Base-by-base conservation (phyloP, 2,329 filamentous ascomycete genomes). In the Neurospora sp. region DNA sequence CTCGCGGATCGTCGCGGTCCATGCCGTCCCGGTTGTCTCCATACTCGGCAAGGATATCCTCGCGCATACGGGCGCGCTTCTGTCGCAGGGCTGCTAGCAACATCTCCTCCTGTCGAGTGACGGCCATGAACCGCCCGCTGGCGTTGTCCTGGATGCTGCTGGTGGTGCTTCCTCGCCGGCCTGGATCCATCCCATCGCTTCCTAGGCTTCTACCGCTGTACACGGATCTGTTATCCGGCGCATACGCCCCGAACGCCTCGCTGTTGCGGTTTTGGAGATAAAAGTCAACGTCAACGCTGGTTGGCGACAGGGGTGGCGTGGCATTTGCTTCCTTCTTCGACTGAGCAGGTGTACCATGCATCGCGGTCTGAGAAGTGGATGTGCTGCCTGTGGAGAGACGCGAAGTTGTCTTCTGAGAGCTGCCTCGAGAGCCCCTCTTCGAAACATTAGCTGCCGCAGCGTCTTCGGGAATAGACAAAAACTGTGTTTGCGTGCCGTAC, bases 71-170 rank as follows among this genome's bases (percentile, higher is more conserved):
- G 3, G 85, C 83, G n/a, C 85, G 81, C 79, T 87, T 87, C 73
- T 84, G 82, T 8, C 86, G 82, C 57, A 88, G 80, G 2, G 86
- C 86, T 2, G 86, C 83, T 4, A 88, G 79, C 0, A 88, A 80
- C 81, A 87, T 83, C 76, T 88, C 85, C 71, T 88, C 86, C 71
- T 88, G 85, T 4, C 80, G 82, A 0, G 86, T 88, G 19, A 88
- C 85, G 1, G 85, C 84, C 83, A 88, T 87, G 69, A 87, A 79
- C 1, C 86, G 82, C 15, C 78, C 80, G 57, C 79, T 80, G 66
- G 76, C 74, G 33, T 71, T 71, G 66, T 77, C 79, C 41, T 72
- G 73, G 43, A 73, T 66, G 68, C 74, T 75, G 73, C 71, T 74
- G 43, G 69, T 43, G 3, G 72, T 66, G 67, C 73, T 74, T 36